Percentiles rank a stretch among this genome's conserved stretches.
Evolutionary conservation across 305 asterid species (phyloP).

Genomic region (Ajuga reptans): DNA sequence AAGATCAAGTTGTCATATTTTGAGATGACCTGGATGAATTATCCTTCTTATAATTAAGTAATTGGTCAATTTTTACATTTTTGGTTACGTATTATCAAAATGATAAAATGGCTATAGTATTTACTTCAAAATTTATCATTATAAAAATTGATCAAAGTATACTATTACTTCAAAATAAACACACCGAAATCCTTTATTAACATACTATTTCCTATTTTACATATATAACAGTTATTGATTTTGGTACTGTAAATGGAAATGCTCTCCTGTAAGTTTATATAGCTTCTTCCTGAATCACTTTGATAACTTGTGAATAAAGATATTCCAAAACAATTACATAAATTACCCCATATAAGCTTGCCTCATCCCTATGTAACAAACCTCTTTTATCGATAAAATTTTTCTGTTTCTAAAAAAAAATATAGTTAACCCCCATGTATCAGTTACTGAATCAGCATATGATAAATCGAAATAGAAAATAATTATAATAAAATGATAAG

Average conservation of each 20-base stretch:
- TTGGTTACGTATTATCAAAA: background rate
- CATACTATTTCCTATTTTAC: background rate
- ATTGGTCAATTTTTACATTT: background rate
- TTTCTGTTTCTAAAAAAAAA: too few relatives aligned
- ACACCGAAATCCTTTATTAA: background rate
- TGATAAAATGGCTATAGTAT: too few relatives aligned
- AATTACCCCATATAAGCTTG: too few relatives aligned
- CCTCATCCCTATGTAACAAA: too few relatives aligned
- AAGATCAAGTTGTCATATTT: background rate
- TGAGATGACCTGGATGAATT: background rate
- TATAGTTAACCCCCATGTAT: background rate
- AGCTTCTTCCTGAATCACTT: background rate
- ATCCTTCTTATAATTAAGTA: background rate
- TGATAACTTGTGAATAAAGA: background rate
- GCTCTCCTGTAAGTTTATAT: background rate
- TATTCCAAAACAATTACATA: background rate
- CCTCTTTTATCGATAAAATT: too few relatives aligned
- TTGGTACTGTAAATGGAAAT: background rate
- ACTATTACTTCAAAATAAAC: background rate
- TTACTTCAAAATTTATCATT: too few relatives aligned
- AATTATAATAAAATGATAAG: background rate
- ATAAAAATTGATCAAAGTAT: background rate
- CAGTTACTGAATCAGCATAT: background rate
- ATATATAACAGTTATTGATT: background rate
- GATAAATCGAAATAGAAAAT: background rate